Evolutionary conservation across 2,329 filamentous ascomycete genomes (phyloP).

Genomic region (Colletotrichum liaoningense): DNA sequence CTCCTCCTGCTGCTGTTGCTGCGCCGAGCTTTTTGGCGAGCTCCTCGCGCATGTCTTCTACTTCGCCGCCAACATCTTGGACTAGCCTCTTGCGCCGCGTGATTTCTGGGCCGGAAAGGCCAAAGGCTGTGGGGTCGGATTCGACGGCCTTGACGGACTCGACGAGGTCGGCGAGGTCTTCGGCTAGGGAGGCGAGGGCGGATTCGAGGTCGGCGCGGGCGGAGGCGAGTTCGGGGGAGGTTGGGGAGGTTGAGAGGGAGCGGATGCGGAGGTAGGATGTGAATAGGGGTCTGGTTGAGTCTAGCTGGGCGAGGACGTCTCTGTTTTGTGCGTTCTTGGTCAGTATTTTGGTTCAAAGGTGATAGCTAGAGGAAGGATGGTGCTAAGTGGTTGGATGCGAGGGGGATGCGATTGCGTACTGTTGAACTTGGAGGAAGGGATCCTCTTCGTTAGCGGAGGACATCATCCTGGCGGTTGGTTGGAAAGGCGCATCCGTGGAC

Average conservation of each 20-base stretch:
- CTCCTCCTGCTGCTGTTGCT: constrained; percentile 31
- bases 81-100: constrained; percentile 83
- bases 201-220: constrained; percentile 77
- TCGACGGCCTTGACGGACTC: constrained; percentile 91
- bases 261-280: constrained; percentile 96
- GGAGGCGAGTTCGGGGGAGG: constrained; percentile 86
- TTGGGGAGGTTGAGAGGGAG: constrained; percentile 78
- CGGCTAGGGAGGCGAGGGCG: constrained; percentile 75
- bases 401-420: constrained; percentile 56
- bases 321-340: constrained; percentile 56
- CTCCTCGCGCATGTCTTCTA: constrained; percentile 90
- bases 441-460: constrained; percentile 75
- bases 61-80: constrained; percentile 87
- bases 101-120: constrained; percentile 86
- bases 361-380: background rate
- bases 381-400: no score
- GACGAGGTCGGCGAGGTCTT: constrained; percentile 89
- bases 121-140: constrained; percentile 86
- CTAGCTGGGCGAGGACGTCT: constrained; percentile 88
- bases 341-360: background rate
- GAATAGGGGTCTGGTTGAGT: constrained; percentile 86
- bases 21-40: constrained; percentile 69
- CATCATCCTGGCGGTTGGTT: constrained; percentile 64
- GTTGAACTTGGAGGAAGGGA: constrained; percentile 79
- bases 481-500: constrained; percentile 22